Percentiles rank a stretch among this genome's conserved stretches.
phyloP scores from a whole-genome alignment of 495 filamentous ascomycete genomes.

The Saxispiralis lemnorum region DNA sequence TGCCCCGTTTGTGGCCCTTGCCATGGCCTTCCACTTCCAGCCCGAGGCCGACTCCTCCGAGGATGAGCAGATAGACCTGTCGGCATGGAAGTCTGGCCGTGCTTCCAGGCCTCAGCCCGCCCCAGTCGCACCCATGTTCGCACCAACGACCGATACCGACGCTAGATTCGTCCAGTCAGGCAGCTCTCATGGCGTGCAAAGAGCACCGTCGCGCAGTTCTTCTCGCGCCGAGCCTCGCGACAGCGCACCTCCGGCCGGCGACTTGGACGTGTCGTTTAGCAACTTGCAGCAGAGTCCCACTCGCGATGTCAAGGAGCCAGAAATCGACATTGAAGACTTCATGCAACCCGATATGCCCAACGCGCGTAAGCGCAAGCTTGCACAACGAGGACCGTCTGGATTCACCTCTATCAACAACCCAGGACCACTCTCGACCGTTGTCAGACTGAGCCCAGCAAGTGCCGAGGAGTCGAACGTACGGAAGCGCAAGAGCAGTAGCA shows the following conservation, averaged over 20 bases:
- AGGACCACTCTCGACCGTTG: neutral
- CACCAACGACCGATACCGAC: neutral
- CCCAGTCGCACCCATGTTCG: conserved; percentile 3
- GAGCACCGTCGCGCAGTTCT: neutral
- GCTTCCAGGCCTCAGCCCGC: neutral
- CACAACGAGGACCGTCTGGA: neutral
- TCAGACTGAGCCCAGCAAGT: no score
- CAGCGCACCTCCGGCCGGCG: no score
- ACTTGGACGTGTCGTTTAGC: no score
- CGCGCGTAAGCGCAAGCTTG: no score
- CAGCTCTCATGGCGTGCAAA: neutral
- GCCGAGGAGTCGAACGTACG: neutral
- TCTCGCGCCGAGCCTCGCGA: no score
- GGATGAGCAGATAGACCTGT: conserved; percentile 7
- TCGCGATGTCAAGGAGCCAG: no score
- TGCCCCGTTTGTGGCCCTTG: no score
- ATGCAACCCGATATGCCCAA: no score
- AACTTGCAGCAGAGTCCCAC: no score
- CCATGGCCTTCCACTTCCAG: conserved; percentile 10
- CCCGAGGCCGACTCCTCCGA: conserved; percentile 6
- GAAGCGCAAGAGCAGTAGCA: conserved; percentile 1
- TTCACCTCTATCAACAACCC: conserved; percentile 5
- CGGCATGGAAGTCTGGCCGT: conserved; percentile 3
- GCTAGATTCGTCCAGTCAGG: no score
- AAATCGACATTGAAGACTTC: no score